Evolutionary conservation across 2,329 filamentous ascomycete species (phyloP), one percentile per base, ranked within the genome.

Genomic region (Talaromyces funiculosus): DNA sequence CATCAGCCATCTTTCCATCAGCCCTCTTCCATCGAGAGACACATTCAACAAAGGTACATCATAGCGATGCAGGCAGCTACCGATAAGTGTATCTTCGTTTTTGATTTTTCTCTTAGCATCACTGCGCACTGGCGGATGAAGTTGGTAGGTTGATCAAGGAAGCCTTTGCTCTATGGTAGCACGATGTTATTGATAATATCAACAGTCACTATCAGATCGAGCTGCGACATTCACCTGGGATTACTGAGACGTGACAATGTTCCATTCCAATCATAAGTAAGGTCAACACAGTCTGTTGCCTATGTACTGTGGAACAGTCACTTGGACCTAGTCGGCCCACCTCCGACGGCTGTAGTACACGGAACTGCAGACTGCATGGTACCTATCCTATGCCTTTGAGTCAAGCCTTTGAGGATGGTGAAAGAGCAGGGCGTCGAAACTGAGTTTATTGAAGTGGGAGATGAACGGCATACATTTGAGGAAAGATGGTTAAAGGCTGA

Each of bases 391-490:
- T 45, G 42, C 22, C 4, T 26, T 12, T 45, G 12, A 45, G 42
- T 22, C 42, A 45, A 16, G 42, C 42, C 1, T 45, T 45, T 45
- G 42, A 16, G 5, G 14, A 24, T 45, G 4, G 16, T 45, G 20
- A 24, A 45, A 45, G 42, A 24, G 12, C 42, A 42, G 12, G 26
- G 38, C 2, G 14, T 57, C 24, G 54, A 57, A 26, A 57, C 54
- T 57, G 40, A 42, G 14, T 47, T 57, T 31, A 43, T 57, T 33
- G 26, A 42, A 16, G 54, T 57, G n/a, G 33, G 22, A 1, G 54
- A 35, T 33, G 54, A 57, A 35, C 40, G 38, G 16, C 54, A 57
- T 57, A 57, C 54, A 33, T 57, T 57, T 24, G 45, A 8, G 54
- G 38, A 9, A 31, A 43, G 24, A 57, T 57, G 54, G 12, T 47